These are phyloP conservation scores for Aspergillus asperescens DNA, from an alignment of 495 filamentous ascomycete genomes.

Conservation along the genomic window DNA sequence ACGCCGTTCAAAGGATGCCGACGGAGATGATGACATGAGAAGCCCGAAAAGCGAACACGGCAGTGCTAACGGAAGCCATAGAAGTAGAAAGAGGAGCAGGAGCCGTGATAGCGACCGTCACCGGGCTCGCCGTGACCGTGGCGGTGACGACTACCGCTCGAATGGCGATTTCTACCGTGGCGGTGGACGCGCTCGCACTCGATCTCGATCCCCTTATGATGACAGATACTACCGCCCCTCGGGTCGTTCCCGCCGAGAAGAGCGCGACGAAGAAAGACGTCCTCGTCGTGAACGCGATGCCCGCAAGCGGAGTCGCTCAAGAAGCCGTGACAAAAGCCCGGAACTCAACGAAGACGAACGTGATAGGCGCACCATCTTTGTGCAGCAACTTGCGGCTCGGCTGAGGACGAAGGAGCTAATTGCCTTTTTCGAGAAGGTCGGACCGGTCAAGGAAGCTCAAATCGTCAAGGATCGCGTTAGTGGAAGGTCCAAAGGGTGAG, in stretches of 20 bases:
- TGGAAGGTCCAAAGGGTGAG: constrained; percentile 94
- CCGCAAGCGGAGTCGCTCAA: constrained; percentile 48
- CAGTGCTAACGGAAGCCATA: constrained; percentile 74
- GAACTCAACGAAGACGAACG: constrained; percentile 91
- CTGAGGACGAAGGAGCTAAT: constrained; percentile 89
- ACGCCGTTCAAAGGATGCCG: constrained; percentile 55
- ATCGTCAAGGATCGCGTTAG: constrained; percentile 99
- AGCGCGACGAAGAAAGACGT: constrained; percentile 48
- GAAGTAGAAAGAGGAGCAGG: constrained; percentile 76
- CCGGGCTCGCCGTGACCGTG: constrained; percentile 74
- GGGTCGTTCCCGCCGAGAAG: constrained; percentile 51
- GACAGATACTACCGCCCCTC: constrained; percentile 73
- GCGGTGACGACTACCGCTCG: constrained; percentile 58
- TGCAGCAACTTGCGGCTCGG: constrained; percentile 92
- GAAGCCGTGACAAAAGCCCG: constrained; percentile 47
- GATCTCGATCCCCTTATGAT: constrained; percentile 69
- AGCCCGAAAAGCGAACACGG: constrained; percentile 73
- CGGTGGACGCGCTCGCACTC: constrained; percentile 61
- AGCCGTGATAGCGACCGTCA: constrained; percentile 76
- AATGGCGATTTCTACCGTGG: constrained; percentile 73
- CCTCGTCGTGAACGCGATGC: constrained; percentile 52
- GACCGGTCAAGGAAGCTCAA: constrained; percentile 94
- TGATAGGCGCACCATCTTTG: constrained; percentile 94
- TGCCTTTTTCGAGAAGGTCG: constrained; percentile 93
- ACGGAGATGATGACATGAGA: constrained; percentile 64